These are phyloP conservation scores for Handroanthus guayacan DNA, from an alignment of 257 asterid species.

Conservation along the genomic window DNA sequence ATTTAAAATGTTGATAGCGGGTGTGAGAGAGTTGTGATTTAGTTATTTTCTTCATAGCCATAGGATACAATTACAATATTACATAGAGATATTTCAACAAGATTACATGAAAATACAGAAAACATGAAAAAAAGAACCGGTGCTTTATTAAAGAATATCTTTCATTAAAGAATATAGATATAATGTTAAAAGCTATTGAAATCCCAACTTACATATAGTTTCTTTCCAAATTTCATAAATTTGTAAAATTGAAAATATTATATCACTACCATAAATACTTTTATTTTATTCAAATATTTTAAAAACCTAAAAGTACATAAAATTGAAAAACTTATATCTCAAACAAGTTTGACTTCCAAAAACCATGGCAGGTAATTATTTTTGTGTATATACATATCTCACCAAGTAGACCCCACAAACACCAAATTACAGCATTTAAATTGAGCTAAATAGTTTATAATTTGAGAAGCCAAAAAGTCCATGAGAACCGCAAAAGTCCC, in stretches of 20 bases:
- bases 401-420: background rate
- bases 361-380: background rate
- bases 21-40: too few species aligned
- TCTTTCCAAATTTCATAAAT: background rate
- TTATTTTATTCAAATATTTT: too few species aligned
- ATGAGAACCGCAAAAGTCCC: background rate
- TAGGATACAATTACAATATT: too few species aligned
- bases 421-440: conserved; percentile 15
- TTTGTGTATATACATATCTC: conserved; percentile 2
- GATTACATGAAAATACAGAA: too few species aligned
- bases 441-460: background rate
- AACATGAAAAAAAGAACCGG: too few species aligned
- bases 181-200: too few species aligned
- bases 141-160: too few species aligned
- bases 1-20: too few species aligned
- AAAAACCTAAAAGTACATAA: background rate
- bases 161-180: too few species aligned
- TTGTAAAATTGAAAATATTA: background rate
- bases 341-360: background rate
- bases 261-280: too few species aligned
- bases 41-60: too few species aligned
- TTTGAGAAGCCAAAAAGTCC: background rate
- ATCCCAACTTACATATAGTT: background rate
- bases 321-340: background rate
- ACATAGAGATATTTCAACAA: too few species aligned